Evolutionary conservation across 768 basidiomycete genomes (phyloP).

Genomic region (Pleurotus giganteus): DNA sequence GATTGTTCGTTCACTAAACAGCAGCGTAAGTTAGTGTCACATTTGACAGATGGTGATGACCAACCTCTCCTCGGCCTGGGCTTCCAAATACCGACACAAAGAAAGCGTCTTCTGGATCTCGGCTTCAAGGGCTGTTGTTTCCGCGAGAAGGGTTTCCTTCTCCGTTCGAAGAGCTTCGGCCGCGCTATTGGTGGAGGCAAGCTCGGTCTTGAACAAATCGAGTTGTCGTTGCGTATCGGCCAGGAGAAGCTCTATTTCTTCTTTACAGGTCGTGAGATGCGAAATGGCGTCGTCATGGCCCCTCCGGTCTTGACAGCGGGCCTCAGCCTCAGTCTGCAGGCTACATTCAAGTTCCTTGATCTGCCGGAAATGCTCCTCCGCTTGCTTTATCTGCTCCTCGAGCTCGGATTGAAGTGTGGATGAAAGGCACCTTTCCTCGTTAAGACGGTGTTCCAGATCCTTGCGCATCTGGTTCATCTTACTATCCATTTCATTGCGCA

Average conservation of each 20-base stretch:
- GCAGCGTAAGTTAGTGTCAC: not conserved
- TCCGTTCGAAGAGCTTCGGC: conserved; percentile 44
- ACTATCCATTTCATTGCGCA: not conserved
- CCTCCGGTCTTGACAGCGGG: conserved; percentile 30
- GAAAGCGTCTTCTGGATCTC: conserved; percentile 66
- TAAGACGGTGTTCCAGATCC: conserved; percentile 16
- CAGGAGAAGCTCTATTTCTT: conserved; percentile 30
- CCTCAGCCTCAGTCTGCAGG: conserved; percentile 36
- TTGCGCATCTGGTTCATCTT: not conserved
- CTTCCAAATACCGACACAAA: conserved; percentile 59
- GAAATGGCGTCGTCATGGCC: conserved; percentile 29
- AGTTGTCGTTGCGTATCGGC: conserved; percentile 36
- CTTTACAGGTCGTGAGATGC: conserved; percentile 22
- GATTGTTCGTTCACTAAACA: conserved; percentile 46
- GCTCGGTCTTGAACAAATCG: conserved; percentile 30
- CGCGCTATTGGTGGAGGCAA: conserved; percentile 38
- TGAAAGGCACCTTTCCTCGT: conserved; percentile 28
- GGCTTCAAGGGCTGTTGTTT: conserved; percentile 58
- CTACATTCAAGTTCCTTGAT: conserved; percentile 34
- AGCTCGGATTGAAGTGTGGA: conserved; percentile 29
- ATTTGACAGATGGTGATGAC: conserved; percentile 14
- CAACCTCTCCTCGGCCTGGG: conserved; percentile 61
- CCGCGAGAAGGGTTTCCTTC: conserved; percentile 47
- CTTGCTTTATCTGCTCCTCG: conserved; percentile 32
- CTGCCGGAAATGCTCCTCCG: conserved; percentile 36